Base-by-base conservation (phyloP, 768 basidiomycete species). In the Boletus sp. region DNA sequence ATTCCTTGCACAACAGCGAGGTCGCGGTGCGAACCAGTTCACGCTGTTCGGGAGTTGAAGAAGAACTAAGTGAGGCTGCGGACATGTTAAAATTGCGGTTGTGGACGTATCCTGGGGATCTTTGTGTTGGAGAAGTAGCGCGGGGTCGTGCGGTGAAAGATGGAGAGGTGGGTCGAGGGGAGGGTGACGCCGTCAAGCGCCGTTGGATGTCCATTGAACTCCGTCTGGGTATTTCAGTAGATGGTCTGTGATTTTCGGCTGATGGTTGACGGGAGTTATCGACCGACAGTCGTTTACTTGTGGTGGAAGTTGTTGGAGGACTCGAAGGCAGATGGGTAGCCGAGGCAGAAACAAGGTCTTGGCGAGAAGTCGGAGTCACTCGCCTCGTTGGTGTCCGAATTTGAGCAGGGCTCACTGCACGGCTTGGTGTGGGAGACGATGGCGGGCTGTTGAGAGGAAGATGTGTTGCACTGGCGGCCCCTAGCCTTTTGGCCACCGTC, bases 21-120 rank as follows among this genome's bases (percentile, higher is more conserved):
- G 80, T 80, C 6, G 90, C 89, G 0, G 76, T 74, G 39, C 90
- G 82, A 52, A 92, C 79, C n/a, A 82, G 71, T 55, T 87, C 89
- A 42, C 89, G 81, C 54, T 84, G 78, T 57, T 86, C 83, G 0
- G 82, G 78, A 66, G 80, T 83, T 12, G 79, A 71, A 6, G 78
- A 67, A 3, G 76, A 65, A 40, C 71, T 71, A 12, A 88, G 72
- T 0, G 86, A 87, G 0, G 81, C 74, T 5, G 82, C 75, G n/a
- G 86, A 87, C 24, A 81, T 74, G 65, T 83, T 89, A 63, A 78
- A 75, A 64, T 82, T 80, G 14, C 80, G 78, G 65, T 79, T 83
- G 54, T 84, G 81, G 24, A 76, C 70, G 67, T 83, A 82, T 29
- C 77, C 65, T 2, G 66, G 42, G 9, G 62, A 55, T 66, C 60